Percentiles rank a stretch among this genome's conserved stretches.
phyloP scores from a whole-genome alignment of 495 filamentous ascomycete species.

The Lepraria neglecta region DNA sequence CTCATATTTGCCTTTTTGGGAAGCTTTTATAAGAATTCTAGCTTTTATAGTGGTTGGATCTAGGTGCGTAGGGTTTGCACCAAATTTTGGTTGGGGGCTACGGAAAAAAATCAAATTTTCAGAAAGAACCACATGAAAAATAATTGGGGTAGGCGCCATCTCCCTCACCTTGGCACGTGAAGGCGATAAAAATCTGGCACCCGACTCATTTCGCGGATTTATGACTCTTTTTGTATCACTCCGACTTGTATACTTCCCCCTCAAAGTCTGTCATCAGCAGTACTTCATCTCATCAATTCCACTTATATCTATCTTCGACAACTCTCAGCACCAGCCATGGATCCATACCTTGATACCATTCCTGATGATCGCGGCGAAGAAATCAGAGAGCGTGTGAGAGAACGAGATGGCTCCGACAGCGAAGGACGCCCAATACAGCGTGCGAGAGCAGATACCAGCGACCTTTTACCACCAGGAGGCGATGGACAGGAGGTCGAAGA shows the following conservation, averaged over 20 bases:
- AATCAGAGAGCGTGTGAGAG: conserved; percentile 8
- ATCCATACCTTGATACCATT: conserved; percentile 9
- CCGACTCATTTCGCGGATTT: neutral
- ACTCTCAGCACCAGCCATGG: conserved; percentile 11
- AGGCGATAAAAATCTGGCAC: too few species aligned
- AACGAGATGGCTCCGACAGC: conserved; percentile 9
- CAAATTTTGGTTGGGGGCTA: too few species aligned
- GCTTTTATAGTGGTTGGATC: too few species aligned
- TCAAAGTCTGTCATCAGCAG: neutral
- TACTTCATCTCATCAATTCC: neutral
- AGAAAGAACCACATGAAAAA: too few species aligned
- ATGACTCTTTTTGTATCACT: neutral
- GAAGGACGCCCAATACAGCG: conserved; percentile 11
- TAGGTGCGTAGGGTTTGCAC: too few species aligned
- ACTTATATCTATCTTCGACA: conserved; percentile 8
- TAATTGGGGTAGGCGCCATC: too few species aligned
- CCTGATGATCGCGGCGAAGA: conserved; percentile 15
- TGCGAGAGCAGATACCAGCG: conserved; percentile 7
- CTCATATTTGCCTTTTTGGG: too few species aligned
- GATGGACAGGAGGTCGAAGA: conserved; percentile 4
- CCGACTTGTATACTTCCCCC: neutral
- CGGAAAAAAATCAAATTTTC: too few species aligned
- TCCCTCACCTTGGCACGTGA: too few species aligned
- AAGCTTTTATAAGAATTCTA: too few species aligned
- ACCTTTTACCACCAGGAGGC: conserved; percentile 12